These are phyloP conservation scores for Leucosporidium scottii DNA, from an alignment of 768 basidiomycete species.

Conservation along the genomic window DNA sequence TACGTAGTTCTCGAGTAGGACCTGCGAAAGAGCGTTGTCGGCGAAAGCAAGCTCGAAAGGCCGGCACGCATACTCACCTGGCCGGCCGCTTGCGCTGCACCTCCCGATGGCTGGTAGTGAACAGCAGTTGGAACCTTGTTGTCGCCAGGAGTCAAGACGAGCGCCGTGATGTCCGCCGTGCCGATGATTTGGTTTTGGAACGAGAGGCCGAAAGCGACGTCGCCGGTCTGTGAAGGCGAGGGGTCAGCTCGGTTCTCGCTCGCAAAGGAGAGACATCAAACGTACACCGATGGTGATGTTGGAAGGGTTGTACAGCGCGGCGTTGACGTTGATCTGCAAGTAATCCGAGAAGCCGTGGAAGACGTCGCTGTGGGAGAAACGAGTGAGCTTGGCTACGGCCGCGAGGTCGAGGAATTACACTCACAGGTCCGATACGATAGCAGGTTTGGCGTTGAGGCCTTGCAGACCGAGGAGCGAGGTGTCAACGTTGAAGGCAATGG, in stretches of 20 bases:
- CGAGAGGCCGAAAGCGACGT: constrained; percentile 53
- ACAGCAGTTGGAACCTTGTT: constrained; percentile 57
- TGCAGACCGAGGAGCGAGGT: constrained; percentile 59
- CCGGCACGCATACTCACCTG: background rate
- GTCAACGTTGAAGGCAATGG: constrained; percentile 56
- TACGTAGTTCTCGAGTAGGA: constrained; percentile 61
- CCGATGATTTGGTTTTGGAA: constrained; percentile 58
- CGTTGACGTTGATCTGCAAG: constrained; percentile 61
- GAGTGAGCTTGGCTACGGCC: background rate
- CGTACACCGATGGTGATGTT: constrained; percentile 45
- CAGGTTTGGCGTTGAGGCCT: constrained; percentile 56
- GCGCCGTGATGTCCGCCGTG: constrained; percentile 52
- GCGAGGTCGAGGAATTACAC: constrained; percentile 43
- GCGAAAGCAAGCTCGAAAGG: background rate
- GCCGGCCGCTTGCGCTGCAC: constrained; percentile 52
- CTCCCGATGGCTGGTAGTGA: constrained; percentile 53
- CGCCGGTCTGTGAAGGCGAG: too few relatives aligned
- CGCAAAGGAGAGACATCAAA: background rate
- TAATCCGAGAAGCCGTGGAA: constrained; percentile 57
- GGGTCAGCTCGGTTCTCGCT: background rate
- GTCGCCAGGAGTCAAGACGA: constrained; percentile 58
- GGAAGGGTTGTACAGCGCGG: constrained; percentile 56
- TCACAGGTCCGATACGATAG: constrained; percentile 54
- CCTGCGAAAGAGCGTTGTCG: constrained; percentile 16
- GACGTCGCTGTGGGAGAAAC: background rate